Evolutionary conservation across 192 early-diverging fungal genomes (phyloP), one percentile per base, ranked within the genome.

Genomic region (Podila epigama): DNA sequence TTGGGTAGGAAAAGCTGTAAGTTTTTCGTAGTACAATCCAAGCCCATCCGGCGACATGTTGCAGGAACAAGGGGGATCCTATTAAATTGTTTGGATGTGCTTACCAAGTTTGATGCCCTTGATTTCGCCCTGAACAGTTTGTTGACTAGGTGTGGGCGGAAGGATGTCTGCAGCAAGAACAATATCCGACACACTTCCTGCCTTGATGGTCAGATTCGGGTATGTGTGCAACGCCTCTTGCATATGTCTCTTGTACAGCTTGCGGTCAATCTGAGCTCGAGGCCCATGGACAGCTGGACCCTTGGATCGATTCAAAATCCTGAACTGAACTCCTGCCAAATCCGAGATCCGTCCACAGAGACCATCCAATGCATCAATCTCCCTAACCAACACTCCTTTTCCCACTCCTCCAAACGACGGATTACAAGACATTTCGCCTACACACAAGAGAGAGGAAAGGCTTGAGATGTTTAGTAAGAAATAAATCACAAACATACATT

Each of bases 351-450:
- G 82, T 16, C 90, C 91, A 67, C 93, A 94, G n/a, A 94, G 84
- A 42, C 93, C 93, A 69, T 93, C 93, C 79, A 94, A 70, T 13
- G 93, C 93, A 68, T 94, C 93, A 16, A 94, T 85, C 62, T 94
- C 93, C 56, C 87, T 82, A 22, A 94, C 91, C 28, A 94, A 78
- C 16, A 89, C 83, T n/a, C 93, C 93, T 63, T 94, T 94, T 5
- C 93, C 93, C 8, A 94, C 86, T 5, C 93, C 93, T 40, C 93
- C 93, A 83, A 94, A 93, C 0, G 93, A 93, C 29, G 93, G 93
- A 63, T 94, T 94, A 69, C 93, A 94, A 16, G 93, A 94, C 92
- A 94, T 91, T 69, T 94, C 93, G 25, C 93, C 87, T 87, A 68
- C 12, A 27, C 20, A 37, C 1, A n/a, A 28, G 25, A 36, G 27